phyloP scores from a whole-genome alignment of 2,329 filamentous ascomycete species.

The Aureobasidium sp. region DNA sequence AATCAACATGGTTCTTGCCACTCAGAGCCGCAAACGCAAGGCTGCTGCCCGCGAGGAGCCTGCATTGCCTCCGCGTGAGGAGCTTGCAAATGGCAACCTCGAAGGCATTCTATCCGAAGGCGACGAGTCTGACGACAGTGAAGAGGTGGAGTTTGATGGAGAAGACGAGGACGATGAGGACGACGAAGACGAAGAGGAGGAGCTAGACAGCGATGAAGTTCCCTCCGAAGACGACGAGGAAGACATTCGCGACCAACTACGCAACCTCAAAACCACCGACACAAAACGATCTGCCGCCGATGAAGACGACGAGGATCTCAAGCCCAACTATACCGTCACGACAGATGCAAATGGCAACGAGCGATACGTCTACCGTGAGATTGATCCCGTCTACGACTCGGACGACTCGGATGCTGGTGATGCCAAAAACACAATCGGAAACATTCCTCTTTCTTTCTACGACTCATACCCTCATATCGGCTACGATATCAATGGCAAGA shows the following conservation, averaged over 20 bases:
- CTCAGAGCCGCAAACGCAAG: conserved; percentile 17
- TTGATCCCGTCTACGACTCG: conserved; percentile 90
- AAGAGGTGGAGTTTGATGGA: conserved; percentile 24
- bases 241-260: conserved; percentile 39
- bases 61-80: conserved; percentile 2
- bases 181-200: conserved; percentile 29
- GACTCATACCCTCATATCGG: conserved; percentile 97
- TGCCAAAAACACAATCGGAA: conserved; percentile 82
- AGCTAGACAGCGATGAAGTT: conserved; percentile 34
- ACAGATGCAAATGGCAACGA: conserved; percentile 85
- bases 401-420: conserved; percentile 83
- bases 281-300: conserved; percentile 13
- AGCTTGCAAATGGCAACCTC: conserved; percentile 17
- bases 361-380: conserved; percentile 87
- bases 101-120: conserved; percentile 17
- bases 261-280: conserved; percentile 32
- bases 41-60: conserved; percentile 9
- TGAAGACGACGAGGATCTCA: conserved; percentile 24
- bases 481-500: conserved; percentile 98
- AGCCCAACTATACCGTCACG: conserved; percentile 53
- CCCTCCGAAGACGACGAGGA: conserved; percentile 34
- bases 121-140: conserved; percentile 19
- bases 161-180: conserved; percentile 30
- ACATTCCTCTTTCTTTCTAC: conserved; percentile 92
- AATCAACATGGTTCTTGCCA: conserved; percentile 16